Conservation (phyloP, 73 alveolate species). For the Symbiodinium natans region DNA sequence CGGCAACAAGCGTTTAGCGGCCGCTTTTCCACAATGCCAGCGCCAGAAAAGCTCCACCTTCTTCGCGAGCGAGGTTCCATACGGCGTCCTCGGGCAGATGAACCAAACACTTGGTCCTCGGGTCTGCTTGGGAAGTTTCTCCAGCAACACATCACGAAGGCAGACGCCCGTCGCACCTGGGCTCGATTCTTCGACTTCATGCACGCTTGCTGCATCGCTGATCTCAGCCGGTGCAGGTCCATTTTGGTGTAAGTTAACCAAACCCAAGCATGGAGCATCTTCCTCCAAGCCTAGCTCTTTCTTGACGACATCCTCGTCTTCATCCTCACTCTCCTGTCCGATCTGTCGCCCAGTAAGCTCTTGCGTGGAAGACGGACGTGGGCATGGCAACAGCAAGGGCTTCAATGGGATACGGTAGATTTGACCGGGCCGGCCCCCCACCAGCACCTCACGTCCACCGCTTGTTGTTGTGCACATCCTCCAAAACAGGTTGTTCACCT, state of each 20-base stretch:
- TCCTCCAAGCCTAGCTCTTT: background rate
- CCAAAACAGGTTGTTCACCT: background rate
- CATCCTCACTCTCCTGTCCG: background rate
- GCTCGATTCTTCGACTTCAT: background rate
- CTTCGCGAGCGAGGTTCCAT: background rate
- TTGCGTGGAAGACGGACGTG: background rate
- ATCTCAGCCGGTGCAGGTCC: background rate
- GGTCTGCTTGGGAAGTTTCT: background rate
- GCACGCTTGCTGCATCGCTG: background rate
- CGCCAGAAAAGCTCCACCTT: background rate
- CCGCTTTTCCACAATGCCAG: background rate
- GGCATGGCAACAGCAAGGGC: background rate
- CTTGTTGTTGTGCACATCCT: background rate
- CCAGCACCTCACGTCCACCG: background rate
- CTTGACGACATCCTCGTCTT: background rate
- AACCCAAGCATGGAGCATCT: background rate
- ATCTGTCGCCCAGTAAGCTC: too few species aligned
- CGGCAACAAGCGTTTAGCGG: background rate
- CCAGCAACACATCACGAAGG: background rate
- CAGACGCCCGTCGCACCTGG: background rate
- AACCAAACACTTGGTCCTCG: background rate
- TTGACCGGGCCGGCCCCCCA: background rate
- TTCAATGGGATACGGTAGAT: background rate
- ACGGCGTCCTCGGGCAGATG: background rate
- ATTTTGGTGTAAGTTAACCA: background rate